Evolutionary conservation across 441 rosid genomes (phyloP), one percentile per base, ranked within the genome.

Genomic region (Metrosideros polymorpha): DNA sequence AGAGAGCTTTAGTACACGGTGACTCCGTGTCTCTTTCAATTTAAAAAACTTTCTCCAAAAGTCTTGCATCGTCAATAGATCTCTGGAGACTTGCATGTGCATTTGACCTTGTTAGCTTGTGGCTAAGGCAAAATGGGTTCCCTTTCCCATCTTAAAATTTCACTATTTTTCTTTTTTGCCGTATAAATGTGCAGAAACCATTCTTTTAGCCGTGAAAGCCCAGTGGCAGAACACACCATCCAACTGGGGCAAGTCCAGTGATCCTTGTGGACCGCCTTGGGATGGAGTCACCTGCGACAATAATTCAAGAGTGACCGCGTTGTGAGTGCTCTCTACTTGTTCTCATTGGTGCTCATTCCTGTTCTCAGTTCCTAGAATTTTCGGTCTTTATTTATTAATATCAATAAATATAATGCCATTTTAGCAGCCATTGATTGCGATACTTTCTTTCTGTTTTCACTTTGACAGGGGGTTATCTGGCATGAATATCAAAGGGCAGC

Each of bases 241-340:
- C 35, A 94, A 91, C 89, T 97, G 98, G 98, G 90, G 86, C 66
- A 91, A 85, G 29, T 63, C 76, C 76, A 91, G 92, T 63, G 99
- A 95, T 90, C 99, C 99, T 30, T 96, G 98, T 89, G 94, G 94
- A 88, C 86, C 88, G 84, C 95, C 93, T 51, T 97, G 99, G 99
- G 99, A 98, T 91, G 99, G 98, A 85, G 92, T 98, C 88, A 88
- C 95, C 27, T 97, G 98, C 91, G 91, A 90, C 85, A 84, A 7
- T 32, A 32, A 63, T 85, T 92, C 99, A 3, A 92, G 97, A 90
- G 94, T 97, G 83, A 95, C 96, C 47, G 91, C 94, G 79, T 71
- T 97, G 99, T 97, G 84, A 95, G 98, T 90, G 57, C 84, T 35
- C 63, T 63, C 35, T 54, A n/a, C 52, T 86, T 82, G 50, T 77